phyloP scores from a whole-genome alignment of 2,329 filamentous ascomycete species.

The Verticillium alfalfae region DNA sequence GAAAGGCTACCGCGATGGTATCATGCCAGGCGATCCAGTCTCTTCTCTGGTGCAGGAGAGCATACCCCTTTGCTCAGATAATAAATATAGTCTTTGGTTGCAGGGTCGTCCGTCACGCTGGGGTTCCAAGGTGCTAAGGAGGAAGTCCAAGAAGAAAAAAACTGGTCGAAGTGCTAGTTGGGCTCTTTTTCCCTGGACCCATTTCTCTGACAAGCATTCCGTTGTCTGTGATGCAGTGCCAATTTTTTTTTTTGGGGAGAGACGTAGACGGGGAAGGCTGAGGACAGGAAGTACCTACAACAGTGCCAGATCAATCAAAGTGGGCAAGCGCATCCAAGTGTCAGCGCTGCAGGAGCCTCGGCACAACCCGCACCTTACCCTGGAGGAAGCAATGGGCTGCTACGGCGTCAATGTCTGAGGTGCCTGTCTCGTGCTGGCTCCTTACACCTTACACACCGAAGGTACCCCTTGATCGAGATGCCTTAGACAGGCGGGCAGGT shows the following conservation, averaged over 20 bases:
- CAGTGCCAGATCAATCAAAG: neutral
- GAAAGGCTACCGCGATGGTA: constrained; percentile 36
- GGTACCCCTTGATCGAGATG: neutral
- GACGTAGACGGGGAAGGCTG: neutral
- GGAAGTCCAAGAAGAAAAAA: neutral
- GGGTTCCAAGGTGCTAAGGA: neutral
- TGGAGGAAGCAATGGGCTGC: neutral
- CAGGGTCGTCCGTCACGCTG: neutral
- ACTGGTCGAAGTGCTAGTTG: neutral
- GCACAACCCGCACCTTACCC: neutral
- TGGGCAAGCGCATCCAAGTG: neutral
- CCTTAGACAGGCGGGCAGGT: neutral
- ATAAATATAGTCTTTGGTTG: neutral
- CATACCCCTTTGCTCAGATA: constrained; percentile 20
- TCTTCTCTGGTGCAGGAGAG: constrained; percentile 14
- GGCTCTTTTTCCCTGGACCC: neutral
- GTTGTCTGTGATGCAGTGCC: neutral
- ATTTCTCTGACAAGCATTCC: neutral
- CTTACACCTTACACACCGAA: neutral
- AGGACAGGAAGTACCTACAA: neutral
- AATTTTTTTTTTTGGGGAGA: neutral
- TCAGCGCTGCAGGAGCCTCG: neutral
- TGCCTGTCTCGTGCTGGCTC: neutral
- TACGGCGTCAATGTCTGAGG: neutral
- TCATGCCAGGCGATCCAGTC: constrained; percentile 14